A percentile compares a stretch with the other conserved stretches of the same genome.
phyloP scores from a whole-genome alignment of 2,329 filamentous ascomycete species.

The Penicillium rolfsii region DNA sequence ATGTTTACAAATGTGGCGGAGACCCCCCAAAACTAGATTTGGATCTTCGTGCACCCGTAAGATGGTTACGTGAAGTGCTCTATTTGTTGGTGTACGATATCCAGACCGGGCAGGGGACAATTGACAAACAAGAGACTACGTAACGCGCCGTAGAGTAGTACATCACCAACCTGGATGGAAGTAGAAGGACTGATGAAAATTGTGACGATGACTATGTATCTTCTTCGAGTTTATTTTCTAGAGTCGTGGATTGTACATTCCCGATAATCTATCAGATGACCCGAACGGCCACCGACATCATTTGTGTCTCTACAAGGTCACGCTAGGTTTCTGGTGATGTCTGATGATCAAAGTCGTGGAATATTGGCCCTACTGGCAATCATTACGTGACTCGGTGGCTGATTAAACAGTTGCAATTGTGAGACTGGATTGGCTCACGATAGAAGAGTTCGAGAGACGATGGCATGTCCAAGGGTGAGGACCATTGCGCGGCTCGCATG shows the following conservation, averaged over 20 bases:
- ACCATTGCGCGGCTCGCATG: background rate
- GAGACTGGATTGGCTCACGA: constrained; percentile 14
- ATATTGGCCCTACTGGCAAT: background rate
- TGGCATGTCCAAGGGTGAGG: background rate
- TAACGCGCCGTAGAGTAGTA: background rate
- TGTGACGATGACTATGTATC: background rate
- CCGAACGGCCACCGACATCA: background rate
- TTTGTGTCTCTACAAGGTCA: background rate
- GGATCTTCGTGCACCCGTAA: constrained; percentile 9
- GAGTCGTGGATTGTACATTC: background rate
- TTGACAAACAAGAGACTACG: background rate
- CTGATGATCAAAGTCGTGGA: background rate
- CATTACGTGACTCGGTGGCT: background rate
- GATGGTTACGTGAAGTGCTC: background rate
- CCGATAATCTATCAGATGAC: background rate
- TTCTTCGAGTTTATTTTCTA: background rate
- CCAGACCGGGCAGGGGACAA: background rate
- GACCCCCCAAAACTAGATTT: background rate
- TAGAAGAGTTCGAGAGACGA: background rate
- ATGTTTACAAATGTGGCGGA: constrained; percentile 1
- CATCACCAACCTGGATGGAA: background rate
- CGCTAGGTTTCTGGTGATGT: background rate
- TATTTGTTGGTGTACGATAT: background rate
- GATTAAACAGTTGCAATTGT: constrained; percentile 37
- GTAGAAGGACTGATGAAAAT: background rate